These are phyloP conservation scores for Tetradesmus lagerheimii DNA, from an alignment of 139 green algal genomes.

Conservation along the genomic window DNA sequence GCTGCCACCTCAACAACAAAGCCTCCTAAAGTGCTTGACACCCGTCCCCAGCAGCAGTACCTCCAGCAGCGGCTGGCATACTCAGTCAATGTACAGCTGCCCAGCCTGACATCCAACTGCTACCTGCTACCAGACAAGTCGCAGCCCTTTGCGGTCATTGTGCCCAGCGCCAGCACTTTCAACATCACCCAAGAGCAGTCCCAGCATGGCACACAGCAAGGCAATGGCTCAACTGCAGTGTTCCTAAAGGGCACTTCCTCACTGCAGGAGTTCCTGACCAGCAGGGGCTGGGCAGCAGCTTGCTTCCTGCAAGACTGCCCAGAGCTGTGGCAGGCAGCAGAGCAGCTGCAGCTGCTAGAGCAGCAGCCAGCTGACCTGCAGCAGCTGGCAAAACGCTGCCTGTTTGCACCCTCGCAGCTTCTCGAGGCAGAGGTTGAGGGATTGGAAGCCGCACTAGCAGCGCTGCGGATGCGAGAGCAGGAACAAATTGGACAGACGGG, in stretches of 20 bases:
- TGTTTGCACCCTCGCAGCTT: constrained; percentile 40
- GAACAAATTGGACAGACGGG: neutral
- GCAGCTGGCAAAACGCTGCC: constrained; percentile 23
- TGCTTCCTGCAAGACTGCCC: constrained; percentile 14
- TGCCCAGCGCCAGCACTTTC: neutral
- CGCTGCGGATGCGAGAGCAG: neutral
- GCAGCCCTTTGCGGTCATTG: neutral
- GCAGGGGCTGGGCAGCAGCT: neutral
- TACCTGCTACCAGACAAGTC: constrained; percentile 36
- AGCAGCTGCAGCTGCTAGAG: constrained; percentile 34
- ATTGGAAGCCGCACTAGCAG: neutral
- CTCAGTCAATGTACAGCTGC: neutral
- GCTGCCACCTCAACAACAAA: neutral
- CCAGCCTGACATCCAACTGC: neutral
- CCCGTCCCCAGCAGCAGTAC: neutral
- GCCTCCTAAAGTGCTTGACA: constrained; percentile 10
- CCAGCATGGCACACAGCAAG: neutral
- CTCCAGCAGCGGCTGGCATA: neutral
- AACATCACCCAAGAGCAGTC: neutral
- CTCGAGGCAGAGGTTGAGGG: neutral
- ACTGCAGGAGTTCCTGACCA: neutral
- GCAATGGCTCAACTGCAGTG: neutral
- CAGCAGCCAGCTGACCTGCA: neutral
- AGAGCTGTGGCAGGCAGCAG: constrained; percentile 32
- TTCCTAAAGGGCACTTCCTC: neutral